These are phyloP conservation scores for Alternaria conjuncta DNA, from an alignment of 2,329 filamentous ascomycete species.

Conservation along the genomic window DNA sequence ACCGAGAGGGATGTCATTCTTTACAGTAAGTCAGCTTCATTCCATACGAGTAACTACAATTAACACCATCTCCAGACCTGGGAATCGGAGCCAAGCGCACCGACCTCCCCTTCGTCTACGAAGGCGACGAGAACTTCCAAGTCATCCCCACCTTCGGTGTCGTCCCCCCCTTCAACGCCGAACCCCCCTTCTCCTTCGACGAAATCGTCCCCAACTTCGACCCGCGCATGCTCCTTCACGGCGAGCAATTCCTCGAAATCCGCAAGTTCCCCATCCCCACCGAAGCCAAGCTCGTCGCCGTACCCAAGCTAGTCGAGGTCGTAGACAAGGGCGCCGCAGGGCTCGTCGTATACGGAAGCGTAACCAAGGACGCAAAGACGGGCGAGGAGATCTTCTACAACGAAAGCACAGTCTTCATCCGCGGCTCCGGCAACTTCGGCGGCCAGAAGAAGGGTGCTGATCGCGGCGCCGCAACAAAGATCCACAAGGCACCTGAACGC, in stretches of 20 bases:
- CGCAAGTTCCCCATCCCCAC: conserved; percentile 92
- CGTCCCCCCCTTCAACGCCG: conserved; percentile 88
- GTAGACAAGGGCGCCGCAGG: conserved; percentile 94
- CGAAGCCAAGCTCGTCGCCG: conserved; percentile 74
- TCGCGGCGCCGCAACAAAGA: conserved; percentile 78
- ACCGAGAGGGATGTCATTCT: conserved; percentile 88
- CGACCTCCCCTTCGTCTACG: conserved; percentile 86
- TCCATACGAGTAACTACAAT: not conserved
- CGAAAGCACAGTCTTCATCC: conserved; percentile 90
- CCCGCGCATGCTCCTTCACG: conserved; percentile 98
- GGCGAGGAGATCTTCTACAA: conserved; percentile 97
- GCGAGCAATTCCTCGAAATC: conserved; percentile 97
- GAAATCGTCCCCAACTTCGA: conserved; percentile 94
- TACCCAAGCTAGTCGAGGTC: conserved; percentile 86
- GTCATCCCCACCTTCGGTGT: conserved; percentile 95
- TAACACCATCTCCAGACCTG: conserved; percentile 62
- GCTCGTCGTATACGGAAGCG: conserved; percentile 78
- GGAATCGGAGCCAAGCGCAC: conserved; percentile 90
- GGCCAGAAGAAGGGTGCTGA: conserved; percentile 79
- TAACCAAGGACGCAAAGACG: conserved; percentile 82
- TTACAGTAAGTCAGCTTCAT: conserved; percentile 65
- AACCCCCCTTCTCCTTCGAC: conserved; percentile 78
- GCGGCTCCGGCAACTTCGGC: conserved; percentile 88
- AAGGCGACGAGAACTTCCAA: conserved; percentile 91
- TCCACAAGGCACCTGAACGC: conserved; percentile 79